Evolutionary conservation across 1,284 basidiomycete species (phyloP).

Genomic region (Termitomyces sp.): DNA sequence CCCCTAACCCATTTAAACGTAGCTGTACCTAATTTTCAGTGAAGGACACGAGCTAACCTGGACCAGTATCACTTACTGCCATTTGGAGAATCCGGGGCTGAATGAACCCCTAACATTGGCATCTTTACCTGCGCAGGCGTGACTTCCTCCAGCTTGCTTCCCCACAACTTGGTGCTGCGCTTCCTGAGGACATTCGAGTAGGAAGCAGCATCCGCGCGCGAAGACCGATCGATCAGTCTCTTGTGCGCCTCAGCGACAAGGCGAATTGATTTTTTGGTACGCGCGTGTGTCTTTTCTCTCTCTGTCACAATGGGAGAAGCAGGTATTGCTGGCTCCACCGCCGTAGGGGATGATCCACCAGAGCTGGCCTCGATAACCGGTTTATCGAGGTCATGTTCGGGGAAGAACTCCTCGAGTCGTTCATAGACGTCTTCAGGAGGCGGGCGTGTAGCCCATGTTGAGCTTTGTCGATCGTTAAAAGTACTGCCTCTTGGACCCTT

Average conservation of each 20-base stretch:
- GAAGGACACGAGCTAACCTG: conserved; percentile 9
- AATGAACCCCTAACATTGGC: conserved; percentile 17
- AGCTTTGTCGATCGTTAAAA: conserved; percentile 54
- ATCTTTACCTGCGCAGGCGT: conserved; percentile 61
- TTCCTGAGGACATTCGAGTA: conserved; percentile 57
- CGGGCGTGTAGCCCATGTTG: conserved; percentile 84
- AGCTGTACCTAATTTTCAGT: conserved; percentile 38
- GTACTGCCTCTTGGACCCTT: conserved; percentile 41
- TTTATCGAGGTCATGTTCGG: conserved; percentile 92
- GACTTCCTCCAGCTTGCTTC: conserved; percentile 90
- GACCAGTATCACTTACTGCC: conserved; percentile 49
- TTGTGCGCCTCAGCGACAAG: conserved; percentile 84
- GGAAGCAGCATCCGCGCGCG: conserved; percentile 40
- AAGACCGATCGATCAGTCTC: conserved; percentile 59
- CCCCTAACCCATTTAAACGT: conserved; percentile 99
- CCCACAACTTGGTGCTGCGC: conserved; percentile 95
- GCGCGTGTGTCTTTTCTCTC: conserved; percentile 37
- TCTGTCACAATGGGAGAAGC: conserved; percentile 34
- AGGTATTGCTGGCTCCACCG: conserved; percentile 50
- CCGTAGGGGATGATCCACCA: conserved; percentile 73
- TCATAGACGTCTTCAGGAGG: conserved; percentile 93
- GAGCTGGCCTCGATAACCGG: conserved; percentile 87
- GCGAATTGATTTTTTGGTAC: conserved; percentile 84
- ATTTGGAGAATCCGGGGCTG: conserved; percentile 48
- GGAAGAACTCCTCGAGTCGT: conserved; percentile 92